These are phyloP conservation scores for Xylariaceae sp. DNA, from an alignment of 2,329 filamentous ascomycete genomes.

Conservation along the genomic window DNA sequence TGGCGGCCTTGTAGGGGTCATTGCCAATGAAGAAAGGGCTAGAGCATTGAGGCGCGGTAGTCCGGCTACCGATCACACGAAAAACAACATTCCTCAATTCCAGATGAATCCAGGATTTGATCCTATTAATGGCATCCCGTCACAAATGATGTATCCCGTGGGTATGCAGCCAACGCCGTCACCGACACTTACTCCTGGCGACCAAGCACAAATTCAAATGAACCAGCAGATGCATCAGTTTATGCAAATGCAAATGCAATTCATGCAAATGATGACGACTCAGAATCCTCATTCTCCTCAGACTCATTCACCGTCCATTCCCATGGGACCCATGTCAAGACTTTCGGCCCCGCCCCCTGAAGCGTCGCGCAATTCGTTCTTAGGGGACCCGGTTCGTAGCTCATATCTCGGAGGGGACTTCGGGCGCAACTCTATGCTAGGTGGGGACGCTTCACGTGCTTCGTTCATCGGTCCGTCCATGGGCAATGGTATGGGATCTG, in stretches of 20 bases:
- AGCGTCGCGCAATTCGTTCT: conserved; percentile 25
- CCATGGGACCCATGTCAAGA: conserved; percentile 37
- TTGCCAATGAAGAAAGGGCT: conserved; percentile 76
- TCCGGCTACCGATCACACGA: conserved; percentile 55
- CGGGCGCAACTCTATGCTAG: conserved; percentile 28
- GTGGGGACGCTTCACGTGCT: conserved; percentile 16
- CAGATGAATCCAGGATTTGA: conserved; percentile 40
- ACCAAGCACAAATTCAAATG: conserved; percentile 74
- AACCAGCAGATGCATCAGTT: conserved; percentile 79
- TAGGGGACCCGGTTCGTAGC: conserved; percentile 18
- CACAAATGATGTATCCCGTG: conserved; percentile 45
- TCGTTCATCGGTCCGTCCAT: conserved; percentile 22
- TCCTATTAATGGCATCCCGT: conserved; percentile 44
- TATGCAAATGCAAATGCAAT: conserved; percentile 93
- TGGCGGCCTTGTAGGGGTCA: conserved; percentile 80
- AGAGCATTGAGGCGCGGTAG: conserved; percentile 73
- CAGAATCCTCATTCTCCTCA: conserved; percentile 36
- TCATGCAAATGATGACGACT: conserved; percentile 74
- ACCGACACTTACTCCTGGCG: conserved; percentile 50
- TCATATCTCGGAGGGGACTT: conserved; percentile 23
- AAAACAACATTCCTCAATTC: conserved; percentile 36
- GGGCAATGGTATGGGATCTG: conserved; percentile 36
- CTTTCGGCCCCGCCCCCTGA: conserved; percentile 40
- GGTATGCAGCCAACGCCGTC: conserved; percentile 31
- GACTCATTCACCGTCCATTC: conserved; percentile 25